Evolutionary conservation across 1,284 basidiomycete species (phyloP).

Genomic region (Rhodotorula sp.): DNA sequence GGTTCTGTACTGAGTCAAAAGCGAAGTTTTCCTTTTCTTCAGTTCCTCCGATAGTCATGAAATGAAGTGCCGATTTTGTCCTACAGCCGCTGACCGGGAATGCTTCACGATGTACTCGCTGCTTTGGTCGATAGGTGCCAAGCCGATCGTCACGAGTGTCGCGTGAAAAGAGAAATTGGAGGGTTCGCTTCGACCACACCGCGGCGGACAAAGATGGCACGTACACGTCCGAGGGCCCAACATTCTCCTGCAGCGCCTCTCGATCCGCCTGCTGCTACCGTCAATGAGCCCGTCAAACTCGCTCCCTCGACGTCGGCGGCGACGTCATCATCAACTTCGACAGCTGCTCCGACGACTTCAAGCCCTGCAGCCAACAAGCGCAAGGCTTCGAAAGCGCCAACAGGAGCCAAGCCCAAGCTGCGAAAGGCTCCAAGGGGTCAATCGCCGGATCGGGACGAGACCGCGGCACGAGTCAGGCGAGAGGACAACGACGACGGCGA

Average conservation of each 20-base stretch:
- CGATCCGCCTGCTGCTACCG: neutral
- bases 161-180: too few species aligned
- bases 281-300: neutral
- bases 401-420: neutral
- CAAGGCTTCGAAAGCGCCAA: neutral
- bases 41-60: too few species aligned
- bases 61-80: too few species aligned
- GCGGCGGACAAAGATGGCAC: neutral
- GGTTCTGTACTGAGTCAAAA: too few species aligned
- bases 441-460: neutral
- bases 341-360: neutral
- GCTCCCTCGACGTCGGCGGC: neutral
- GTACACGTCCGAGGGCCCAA: neutral
- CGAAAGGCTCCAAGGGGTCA: neutral
- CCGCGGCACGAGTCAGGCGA: too few species aligned
- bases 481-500: neutral
- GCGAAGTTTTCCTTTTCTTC: too few species aligned
- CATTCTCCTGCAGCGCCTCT: neutral
- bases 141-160: too few species aligned
- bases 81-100: too few species aligned
- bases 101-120: too few species aligned
- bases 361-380: neutral
- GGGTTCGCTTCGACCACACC: too few species aligned
- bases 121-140: too few species aligned
- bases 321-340: conserved; percentile 1